Evolutionary conservation across 768 basidiomycete species (phyloP), one percentile per base, ranked within the genome.

Genomic region (Leucocoprinus sp.): DNA sequence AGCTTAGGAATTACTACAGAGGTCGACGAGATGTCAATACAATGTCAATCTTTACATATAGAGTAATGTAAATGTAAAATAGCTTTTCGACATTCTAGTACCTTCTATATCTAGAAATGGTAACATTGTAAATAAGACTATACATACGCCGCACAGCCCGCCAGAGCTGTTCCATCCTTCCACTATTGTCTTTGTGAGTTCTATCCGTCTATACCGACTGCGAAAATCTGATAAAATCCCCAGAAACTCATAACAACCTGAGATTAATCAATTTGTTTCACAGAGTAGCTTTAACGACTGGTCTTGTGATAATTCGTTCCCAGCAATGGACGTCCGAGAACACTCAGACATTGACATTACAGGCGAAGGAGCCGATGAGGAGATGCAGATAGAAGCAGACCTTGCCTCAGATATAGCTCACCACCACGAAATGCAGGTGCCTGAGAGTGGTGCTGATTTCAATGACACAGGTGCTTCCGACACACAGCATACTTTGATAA

Each of bases 391-490:
- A 9, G 42, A 49, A 18, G 8, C 15, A 3, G 14, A 2, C 15
- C 9, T 26, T 6, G 54, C 52, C 19, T 52, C 56, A 21, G 65
- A 65, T 14, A 59, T 61, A 2, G 50, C 54, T 14, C 49, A 60
- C 36, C 57, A 62, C 45, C 55, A 62, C 19, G 59, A 67, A 36
- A 60, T 61, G 54, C 60, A 60, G 24, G 54, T 57, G 9, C 53
- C 64, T 8, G 60, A 64, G 14, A 62, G 29, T 28, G 17, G 29
- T 8, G 8, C 42, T n/a, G 2, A 14, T 18, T 27, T 60, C 23
- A 62, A 66, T 50, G 55, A 54, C 15, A 53, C 11, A 8, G 14
- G 31, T 14, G 31, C 31, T 11, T 14, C 9, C 4, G 11, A 12
- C 31, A 41, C 38, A 39, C 19, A 18, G 17, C 35, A 60, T 43